These are phyloP conservation scores for Diversispora epigaea DNA, from an alignment of 192 early-diverging fungal genomes.

Conservation along the genomic window DNA sequence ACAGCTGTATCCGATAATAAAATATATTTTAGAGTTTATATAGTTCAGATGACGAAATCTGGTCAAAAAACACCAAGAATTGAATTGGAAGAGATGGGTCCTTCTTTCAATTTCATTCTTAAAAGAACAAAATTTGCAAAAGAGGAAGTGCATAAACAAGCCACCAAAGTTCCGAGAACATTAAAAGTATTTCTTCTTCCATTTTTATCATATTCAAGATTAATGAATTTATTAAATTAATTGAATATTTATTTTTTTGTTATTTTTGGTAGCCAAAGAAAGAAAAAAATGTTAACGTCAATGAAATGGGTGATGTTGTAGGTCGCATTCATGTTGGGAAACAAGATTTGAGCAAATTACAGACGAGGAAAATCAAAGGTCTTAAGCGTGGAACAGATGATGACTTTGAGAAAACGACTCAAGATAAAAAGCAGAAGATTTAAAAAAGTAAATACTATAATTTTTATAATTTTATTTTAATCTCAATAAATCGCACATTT, in stretches of 20 bases:
- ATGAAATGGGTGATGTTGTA: slow-evolving; percentile 89
- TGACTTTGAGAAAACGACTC: slow-evolving; percentile 2
- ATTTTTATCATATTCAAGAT: slow-evolving; percentile 21
- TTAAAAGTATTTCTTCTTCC: slow-evolving; percentile 57
- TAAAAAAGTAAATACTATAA: background rate
- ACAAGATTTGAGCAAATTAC: slow-evolving; percentile 89
- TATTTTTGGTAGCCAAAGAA: slow-evolving; percentile 61
- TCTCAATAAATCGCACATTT: too few species aligned
- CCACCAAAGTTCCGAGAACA: slow-evolving; percentile 84
- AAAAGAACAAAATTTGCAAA: slow-evolving; percentile 72
- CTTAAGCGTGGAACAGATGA: slow-evolving; percentile 62
- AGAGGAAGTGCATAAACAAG: slow-evolving; percentile 80
- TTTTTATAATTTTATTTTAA: background rate
- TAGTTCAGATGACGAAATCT: slow-evolving; percentile 81
- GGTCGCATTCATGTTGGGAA: slow-evolving; percentile 90
- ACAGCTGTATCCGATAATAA: slow-evolving; percentile 62
- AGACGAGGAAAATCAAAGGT: slow-evolving; percentile 99
- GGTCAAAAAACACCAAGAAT: slow-evolving; percentile 84
- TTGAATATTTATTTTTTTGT: background rate
- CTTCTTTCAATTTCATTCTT: slow-evolving; percentile 75
- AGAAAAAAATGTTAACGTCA: slow-evolving; percentile 88
- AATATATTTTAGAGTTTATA: slow-evolving; percentile 83
- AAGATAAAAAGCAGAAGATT: slow-evolving; percentile 1
- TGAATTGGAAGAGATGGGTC: slow-evolving; percentile 94
- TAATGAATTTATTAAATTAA: background rate